Base-by-base conservation (phyloP, 1,284 basidiomycete species). In the Xanthoconium separans region DNA sequence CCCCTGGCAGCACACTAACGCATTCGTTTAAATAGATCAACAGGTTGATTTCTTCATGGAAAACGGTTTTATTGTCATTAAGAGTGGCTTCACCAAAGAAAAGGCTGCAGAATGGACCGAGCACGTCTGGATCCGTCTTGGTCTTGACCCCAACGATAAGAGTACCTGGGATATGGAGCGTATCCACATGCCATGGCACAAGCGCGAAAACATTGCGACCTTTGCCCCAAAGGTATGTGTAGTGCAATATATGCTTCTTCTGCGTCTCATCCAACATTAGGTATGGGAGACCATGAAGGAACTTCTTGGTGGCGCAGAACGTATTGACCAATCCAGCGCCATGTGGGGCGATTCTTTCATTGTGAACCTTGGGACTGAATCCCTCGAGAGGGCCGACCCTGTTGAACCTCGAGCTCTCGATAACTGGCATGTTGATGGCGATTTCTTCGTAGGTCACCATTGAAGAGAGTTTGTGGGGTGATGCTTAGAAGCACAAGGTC, bases 11-110 rank as follows among this genome's bases (percentile, higher is more conserved):
- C 18, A 18, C 33, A 41, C 20, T 50, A 10, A 52, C 31, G 2
- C 34, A 13, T 27, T 12, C 37, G 18, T 43, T 4, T 22, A 3
- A 33, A 37, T 53, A 75, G 74, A 61, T 41, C 77, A 76, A 50
- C 76, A 84, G 55, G 75, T 80, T 44, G 70, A 79, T 40, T 77
- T 80, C 58, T 85, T 84, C 66, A 66, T 84, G 48, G 71, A 79
- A 50, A 69, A 81, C 58, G 82, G 79, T 2, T 84, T 85, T 62
- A 65, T 84, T 39, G 68, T 34, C 16, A 16, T 81, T 58, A 77
- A 78, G 59, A 64, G 75, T 39, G 81, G 79, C 1, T 84, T 85
- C 62, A 76, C 75, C 6, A 70, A 72, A 57, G 77, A 79, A 61
- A 75, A 80, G 58, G 37, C 30, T 24, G 74, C 65, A 22, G 73